A percentile compares a stretch with the other conserved stretches of the same genome.
These are phyloP conservation scores for Candida boleticola DNA, from an alignment of 805 yeast species.

Conservation along the genomic window DNA sequence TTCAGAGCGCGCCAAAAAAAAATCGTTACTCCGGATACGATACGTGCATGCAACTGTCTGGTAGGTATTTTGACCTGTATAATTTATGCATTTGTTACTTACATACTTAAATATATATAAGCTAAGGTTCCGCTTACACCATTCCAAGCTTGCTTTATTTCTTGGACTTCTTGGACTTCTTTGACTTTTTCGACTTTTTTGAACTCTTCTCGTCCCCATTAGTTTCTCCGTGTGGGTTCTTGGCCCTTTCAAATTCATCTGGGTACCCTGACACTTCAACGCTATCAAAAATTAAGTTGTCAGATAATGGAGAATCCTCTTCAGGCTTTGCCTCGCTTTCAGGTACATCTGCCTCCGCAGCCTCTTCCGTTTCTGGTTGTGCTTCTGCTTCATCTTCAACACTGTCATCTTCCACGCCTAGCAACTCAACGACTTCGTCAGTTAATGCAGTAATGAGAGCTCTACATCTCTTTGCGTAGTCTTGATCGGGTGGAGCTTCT, in stretches of 20 bases:
- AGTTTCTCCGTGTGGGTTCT: constrained; percentile 6
- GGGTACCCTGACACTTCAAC: constrained; percentile 38
- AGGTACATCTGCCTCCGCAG: constrained; percentile 7
- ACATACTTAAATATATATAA: too few species aligned
- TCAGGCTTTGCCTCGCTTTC: constrained; percentile 8
- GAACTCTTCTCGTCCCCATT: constrained; percentile 4
- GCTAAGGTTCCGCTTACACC: too few species aligned
- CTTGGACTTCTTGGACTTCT: constrained; percentile 8
- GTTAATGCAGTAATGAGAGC: constrained; percentile 30
- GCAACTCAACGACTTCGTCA: constrained; percentile 40
- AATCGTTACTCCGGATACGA: too few species aligned
- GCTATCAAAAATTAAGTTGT: constrained; percentile 40
- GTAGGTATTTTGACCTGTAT: too few species aligned
- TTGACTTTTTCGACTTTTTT: constrained; percentile 7
- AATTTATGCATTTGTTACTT: too few species aligned
- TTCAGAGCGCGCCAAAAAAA: too few species aligned
- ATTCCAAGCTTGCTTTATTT: too few species aligned
- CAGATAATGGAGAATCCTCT: constrained; percentile 5
- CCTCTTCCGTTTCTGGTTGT: constrained; percentile 12
- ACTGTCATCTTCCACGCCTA: constrained; percentile 22
- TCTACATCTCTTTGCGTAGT: constrained; percentile 43
- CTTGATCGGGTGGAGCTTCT: constrained; percentile 27
- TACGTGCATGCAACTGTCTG: too few species aligned
- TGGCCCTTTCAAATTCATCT: constrained; percentile 20
- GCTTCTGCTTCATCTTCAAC: constrained; percentile 10